Conservation (phyloP, 2,329 filamentous ascomycete species). For the Pezicula carpinea region DNA sequence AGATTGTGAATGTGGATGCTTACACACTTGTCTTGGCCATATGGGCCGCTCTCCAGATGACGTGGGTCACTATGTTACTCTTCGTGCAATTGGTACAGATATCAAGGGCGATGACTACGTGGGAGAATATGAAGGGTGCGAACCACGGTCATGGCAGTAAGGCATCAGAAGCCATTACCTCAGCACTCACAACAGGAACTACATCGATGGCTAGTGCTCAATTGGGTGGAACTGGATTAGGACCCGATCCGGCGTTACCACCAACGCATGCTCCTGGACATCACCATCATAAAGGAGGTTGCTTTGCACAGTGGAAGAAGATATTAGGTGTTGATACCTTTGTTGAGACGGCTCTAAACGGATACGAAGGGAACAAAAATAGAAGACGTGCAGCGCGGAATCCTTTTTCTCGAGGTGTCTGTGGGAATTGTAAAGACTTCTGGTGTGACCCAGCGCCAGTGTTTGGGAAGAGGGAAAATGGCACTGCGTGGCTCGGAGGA, state of each 20-base stretch:
- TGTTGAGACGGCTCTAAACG: slow-evolving; percentile 80
- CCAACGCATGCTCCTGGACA: slow-evolving; percentile 35
- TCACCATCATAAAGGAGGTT: slow-evolving; percentile 56
- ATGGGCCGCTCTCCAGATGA: slow-evolving; percentile 80
- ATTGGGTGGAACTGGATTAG: slow-evolving; percentile 61
- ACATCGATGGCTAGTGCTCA: slow-evolving; percentile 63
- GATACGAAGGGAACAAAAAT: slow-evolving; percentile 51
- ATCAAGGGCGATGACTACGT: slow-evolving; percentile 88
- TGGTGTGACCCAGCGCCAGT: slow-evolving; percentile 87
- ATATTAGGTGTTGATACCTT: slow-evolving; percentile 91
- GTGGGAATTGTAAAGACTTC: slow-evolving; percentile 94
- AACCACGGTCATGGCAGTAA: slow-evolving; percentile 51
- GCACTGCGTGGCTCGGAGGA: slow-evolving; percentile 72
- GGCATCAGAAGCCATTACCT: slow-evolving; percentile 56
- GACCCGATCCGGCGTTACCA: slow-evolving; percentile 51
- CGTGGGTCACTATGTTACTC: slow-evolving; percentile 96
- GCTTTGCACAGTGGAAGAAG: slow-evolving; percentile 74
- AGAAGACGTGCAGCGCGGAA: slow-evolving; percentile 53
- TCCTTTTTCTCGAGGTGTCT: slow-evolving; percentile 76
- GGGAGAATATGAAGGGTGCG: slow-evolving; percentile 89
- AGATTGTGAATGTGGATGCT: slow-evolving; percentile 71
- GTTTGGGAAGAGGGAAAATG: slow-evolving; percentile 70
- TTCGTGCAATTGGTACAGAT: slow-evolving; percentile 93
- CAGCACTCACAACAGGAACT: slow-evolving; percentile 70
- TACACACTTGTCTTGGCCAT: slow-evolving; percentile 76